Evolutionary conservation across 2,329 filamentous ascomycete genomes (phyloP), one percentile per base, ranked within the genome.

Genomic region (Cladosporium sp.): DNA sequence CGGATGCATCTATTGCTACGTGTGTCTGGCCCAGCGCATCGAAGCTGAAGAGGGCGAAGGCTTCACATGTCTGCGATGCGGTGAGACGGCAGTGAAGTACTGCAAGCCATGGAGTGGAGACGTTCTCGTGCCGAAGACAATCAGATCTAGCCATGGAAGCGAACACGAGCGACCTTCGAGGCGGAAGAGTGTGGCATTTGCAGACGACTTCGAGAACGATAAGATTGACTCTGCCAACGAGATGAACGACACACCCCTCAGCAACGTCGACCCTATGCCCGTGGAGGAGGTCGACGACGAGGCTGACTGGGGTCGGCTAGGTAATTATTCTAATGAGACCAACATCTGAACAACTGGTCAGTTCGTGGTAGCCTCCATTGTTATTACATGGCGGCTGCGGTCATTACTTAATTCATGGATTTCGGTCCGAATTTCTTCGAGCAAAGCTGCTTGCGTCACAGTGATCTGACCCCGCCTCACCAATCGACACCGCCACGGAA

Each of bases 11-110:
- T 99, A 98, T 80, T 99, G 95, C 79, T 99, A 96, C 75, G 92
- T 96, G 21, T 99, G 95, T 74, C 79, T 98, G n/a, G 92, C 93
- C 3, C 92, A 93, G 65, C 88, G 91, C 66, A 84, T 99, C 51
- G 94, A 97, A 78, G 88, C 89, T 5, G 94, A 98, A 78, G 94
- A 97, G 76, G 95, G 94, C 34, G 92, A 97, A 74, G 94, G 94
- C 2, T 97, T 93, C 92, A 86, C 88, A 13, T 99, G 95, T 79
- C 81, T 99, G 56, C 86, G 95, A 23, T 99, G 95, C 74, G 93
- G 93, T 21, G 90, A 92, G 74, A 76, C 90, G 23, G 57, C 63
- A n/a, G 88, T 96, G 58, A 92, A 90, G 75, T 88, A 93, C 76
- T 98, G 94, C 78, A 89, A 88, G 76, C 92, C 95, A 0, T 99